A percentile compares a stretch with the other conserved stretches of the same genome.
Conservation (phyloP, 345 rosid species). For the Gossypium australe region DNA sequence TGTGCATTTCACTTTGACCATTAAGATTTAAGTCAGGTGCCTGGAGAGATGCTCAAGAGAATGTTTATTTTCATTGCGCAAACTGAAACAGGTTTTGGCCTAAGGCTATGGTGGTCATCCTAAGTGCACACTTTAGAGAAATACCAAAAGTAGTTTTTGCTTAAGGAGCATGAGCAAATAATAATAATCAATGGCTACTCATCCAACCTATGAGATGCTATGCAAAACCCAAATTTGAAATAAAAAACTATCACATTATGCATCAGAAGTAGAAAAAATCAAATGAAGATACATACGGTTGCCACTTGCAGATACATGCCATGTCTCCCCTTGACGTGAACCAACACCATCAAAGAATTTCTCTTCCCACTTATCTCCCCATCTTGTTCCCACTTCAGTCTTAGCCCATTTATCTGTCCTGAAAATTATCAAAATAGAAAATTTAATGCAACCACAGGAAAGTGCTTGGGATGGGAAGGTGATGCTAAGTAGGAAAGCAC, state of each 20-base stretch:
- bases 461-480: not conserved
- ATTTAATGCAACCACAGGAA: not conserved
- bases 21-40: not conserved
- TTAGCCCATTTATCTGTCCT: conserved; percentile 99
- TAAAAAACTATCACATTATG: not conserved
- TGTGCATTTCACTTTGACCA: not conserved
- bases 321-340: conserved; percentile 97
- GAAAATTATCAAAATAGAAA: conserved; percentile 17
- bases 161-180: not conserved
- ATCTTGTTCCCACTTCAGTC: conserved; percentile 91
- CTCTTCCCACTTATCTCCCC: conserved; percentile 99
- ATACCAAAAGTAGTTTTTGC: not conserved
- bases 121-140: not conserved
- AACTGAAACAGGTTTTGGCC: not conserved
- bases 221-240: not conserved
- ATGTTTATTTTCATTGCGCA: not conserved
- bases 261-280: not conserved
- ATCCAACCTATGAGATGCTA: not conserved
- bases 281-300: conserved; percentile 51
- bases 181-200: not conserved
- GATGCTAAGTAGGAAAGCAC: not conserved
- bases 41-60: not conserved
- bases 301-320: conserved; percentile 84
- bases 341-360: conserved; percentile 92
- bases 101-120: not conserved